Conservation (phyloP, 179 eudicot species). For the Silene noctiflora region DNA sequence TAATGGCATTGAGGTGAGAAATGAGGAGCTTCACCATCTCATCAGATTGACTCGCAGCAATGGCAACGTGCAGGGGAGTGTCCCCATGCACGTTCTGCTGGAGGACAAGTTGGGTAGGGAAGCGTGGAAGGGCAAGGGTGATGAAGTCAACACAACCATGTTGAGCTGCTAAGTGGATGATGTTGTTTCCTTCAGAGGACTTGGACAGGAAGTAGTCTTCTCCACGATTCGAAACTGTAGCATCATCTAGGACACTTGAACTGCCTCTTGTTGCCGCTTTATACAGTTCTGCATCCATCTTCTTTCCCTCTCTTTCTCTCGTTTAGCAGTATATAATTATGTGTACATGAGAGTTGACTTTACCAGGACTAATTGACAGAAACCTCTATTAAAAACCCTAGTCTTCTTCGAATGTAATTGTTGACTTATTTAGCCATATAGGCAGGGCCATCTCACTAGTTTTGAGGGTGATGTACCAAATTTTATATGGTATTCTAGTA, state of each 20-base stretch:
- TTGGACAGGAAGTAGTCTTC: not conserved
- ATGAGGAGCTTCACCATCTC: not conserved
- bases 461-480: no score
- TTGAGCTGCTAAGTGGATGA: constrained; percentile 5
- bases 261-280: not conserved
- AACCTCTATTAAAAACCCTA: no score
- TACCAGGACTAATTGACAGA: no score
- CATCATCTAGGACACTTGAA: not conserved
- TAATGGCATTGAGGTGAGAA: not conserved
- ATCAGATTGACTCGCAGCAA: not conserved
- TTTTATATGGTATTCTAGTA: no score
- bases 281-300: not conserved
- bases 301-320: no score
- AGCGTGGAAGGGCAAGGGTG: not conserved
- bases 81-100: not conserved
- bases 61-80: constrained; percentile 10
- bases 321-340: no score
- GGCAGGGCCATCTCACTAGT: no score
- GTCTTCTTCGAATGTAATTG: no score
- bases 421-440: no score
- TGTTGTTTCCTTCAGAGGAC: not conserved
- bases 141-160: not conserved
- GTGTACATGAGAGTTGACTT: no score
- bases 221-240: not conserved
- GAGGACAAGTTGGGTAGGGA: not conserved